Conservation (phyloP, 1,284 basidiomycete genomes). For the Pseudozyma tsukubaensis region DNA sequence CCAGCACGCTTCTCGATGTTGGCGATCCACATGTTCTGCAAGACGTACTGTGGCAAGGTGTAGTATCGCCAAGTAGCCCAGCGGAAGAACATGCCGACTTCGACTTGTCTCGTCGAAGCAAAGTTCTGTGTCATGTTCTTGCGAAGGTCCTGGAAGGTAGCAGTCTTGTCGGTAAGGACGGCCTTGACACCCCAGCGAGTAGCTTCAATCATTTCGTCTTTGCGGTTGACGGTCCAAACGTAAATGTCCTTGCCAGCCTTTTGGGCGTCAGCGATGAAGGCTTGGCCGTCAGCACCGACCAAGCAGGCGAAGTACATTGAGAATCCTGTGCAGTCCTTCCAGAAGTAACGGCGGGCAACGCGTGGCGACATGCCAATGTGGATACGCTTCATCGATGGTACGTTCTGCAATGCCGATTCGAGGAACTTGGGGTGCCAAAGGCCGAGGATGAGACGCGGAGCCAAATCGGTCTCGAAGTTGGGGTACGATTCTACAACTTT, state of each 20-base stretch:
- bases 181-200: constrained; percentile 89
- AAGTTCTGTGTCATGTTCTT: constrained; percentile 71
- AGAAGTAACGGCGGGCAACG: constrained; percentile 87
- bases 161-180: constrained; percentile 87
- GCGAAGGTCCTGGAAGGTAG: constrained; percentile 80
- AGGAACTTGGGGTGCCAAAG: constrained; percentile 87
- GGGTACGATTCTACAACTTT: constrained; percentile 77
- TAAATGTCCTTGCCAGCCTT: constrained; percentile 82
- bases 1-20: constrained; percentile 60
- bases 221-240: constrained; percentile 96
- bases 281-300: constrained; percentile 76
- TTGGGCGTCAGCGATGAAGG: constrained; percentile 83
- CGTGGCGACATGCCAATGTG: constrained; percentile 80
- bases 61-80: constrained; percentile 63
- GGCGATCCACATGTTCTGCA: constrained; percentile 54
- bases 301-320: constrained; percentile 84
- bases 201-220: constrained; percentile 93
- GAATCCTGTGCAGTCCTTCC: constrained; percentile 87
- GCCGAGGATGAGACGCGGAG: constrained; percentile 88
- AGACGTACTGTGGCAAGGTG: constrained; percentile 54
- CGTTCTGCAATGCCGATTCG: constrained; percentile 77
- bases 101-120: constrained; percentile 44
- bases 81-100: constrained; percentile 64
- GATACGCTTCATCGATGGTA: constrained; percentile 86
- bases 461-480: constrained; percentile 82